These are phyloP conservation scores for Dictyostelium firmibasis DNA, from an alignment of 78 protist genomes.

Conservation along the genomic window DNA sequence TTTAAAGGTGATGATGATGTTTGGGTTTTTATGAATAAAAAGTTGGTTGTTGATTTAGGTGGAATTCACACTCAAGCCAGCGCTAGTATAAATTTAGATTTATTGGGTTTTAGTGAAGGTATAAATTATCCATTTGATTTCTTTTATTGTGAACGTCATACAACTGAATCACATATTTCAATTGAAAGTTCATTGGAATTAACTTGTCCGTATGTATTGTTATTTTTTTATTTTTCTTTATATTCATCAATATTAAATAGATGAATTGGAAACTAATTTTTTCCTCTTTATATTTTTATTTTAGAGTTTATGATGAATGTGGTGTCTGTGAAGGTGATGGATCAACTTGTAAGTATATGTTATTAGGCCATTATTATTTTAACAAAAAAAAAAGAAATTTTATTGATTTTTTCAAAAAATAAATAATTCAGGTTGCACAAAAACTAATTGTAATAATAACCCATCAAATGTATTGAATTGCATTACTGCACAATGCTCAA, in stretches of 20 bases:
- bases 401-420: too few relatives aligned
- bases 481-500: neutral
- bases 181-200: neutral
- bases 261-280: too few relatives aligned
- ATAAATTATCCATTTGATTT: slow-evolving; percentile 38
- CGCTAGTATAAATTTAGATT: neutral
- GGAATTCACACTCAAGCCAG: slow-evolving; percentile 6
- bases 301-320: neutral
- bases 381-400: too few relatives aligned
- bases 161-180: neutral
- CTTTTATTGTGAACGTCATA: slow-evolving; percentile 62
- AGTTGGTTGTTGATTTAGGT: slow-evolving; percentile 53
- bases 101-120: neutral
- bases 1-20: slow-evolving; percentile 67
- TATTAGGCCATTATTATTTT: too few relatives aligned
- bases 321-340: slow-evolving; percentile 69
- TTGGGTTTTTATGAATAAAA: slow-evolving; percentile 46
- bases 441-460: neutral
- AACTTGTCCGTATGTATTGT: neutral
- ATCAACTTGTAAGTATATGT: neutral
- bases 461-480: neutral
- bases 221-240: neutral
- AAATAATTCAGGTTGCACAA: neutral
- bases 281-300: neutral
- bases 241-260: too few relatives aligned